Conservation (phyloP, 768 basidiomycete species). For the Podaxis sp. region DNA sequence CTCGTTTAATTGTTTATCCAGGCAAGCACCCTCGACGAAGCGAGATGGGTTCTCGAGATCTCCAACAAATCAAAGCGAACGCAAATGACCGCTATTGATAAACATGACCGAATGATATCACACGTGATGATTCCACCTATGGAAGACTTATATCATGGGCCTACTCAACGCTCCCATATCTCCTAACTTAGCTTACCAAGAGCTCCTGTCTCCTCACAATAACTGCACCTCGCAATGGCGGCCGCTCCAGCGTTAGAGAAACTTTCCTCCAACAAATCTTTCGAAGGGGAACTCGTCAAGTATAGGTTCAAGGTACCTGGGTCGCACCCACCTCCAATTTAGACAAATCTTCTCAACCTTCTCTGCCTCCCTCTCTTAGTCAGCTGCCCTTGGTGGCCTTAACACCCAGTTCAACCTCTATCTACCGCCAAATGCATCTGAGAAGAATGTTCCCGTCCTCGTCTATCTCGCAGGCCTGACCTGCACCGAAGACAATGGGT, state of each 20-base stretch:
- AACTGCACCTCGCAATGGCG: not conserved
- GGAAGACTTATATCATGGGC: conserved; percentile 14
- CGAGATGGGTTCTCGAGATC: not conserved
- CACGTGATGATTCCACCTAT: conserved; percentile 14
- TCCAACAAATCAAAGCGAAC: not conserved
- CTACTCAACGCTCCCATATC: conserved; percentile 6
- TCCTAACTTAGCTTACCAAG: conserved; percentile 12
- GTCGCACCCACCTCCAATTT: not conserved
- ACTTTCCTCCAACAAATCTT: conserved; percentile 75
- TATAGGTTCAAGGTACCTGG: conserved; percentile 74
- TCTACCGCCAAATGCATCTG: conserved; percentile 61
- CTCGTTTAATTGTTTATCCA: too few relatives aligned
- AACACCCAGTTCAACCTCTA: conserved; percentile 87
- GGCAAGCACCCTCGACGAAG: not conserved
- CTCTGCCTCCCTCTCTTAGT: conserved; percentile 40
- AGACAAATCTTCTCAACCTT: not conserved
- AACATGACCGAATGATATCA: not conserved
- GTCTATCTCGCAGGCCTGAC: conserved; percentile 88
- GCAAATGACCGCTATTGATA: not conserved
- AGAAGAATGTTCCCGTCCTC: conserved; percentile 60
- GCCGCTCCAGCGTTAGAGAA: conserved; percentile 48
- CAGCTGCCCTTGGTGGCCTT: conserved; percentile 65
- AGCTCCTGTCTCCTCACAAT: not conserved
- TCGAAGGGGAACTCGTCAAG: conserved; percentile 79
- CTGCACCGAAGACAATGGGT: conserved; percentile 95